A percentile compares a stretch with the other conserved stretches of the same genome.
These are phyloP conservation scores for Mycena maculata DNA, from an alignment of 768 basidiomycete genomes.

Conservation along the genomic window DNA sequence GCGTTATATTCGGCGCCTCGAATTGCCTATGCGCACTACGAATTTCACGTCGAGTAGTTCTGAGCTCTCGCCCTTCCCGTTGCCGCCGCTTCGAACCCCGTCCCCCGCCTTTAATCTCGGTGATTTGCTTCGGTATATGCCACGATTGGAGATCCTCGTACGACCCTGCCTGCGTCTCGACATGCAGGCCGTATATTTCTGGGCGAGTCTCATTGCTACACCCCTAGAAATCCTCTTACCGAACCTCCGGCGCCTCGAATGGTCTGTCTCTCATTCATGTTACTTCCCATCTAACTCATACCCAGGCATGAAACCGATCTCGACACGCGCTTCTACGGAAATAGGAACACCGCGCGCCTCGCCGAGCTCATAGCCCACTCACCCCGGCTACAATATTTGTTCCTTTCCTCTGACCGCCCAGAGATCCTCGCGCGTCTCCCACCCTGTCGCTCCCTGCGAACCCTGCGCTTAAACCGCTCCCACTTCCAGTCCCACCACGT, in stretches of 20 bases:
- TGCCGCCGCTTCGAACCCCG: background rate
- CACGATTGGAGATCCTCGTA: constrained; percentile 35
- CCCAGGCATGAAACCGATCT: constrained; percentile 20
- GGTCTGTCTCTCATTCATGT: constrained; percentile 1
- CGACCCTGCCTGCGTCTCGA: constrained; percentile 28
- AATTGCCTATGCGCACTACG: constrained; percentile 11
- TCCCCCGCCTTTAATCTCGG: background rate
- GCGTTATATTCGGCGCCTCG: constrained; percentile 22
- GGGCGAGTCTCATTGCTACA: constrained; percentile 14
- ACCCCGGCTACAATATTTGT: constrained; percentile 17
- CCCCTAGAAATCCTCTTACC: background rate
- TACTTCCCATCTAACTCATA: background rate
- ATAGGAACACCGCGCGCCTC: constrained; percentile 13
- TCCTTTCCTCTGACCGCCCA: constrained; percentile 25
- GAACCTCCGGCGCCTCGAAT: constrained; percentile 23
- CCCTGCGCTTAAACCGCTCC: constrained; percentile 22
- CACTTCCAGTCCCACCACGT: constrained; percentile 12
- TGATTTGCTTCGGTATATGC: constrained; percentile 14
- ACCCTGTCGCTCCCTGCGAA: background rate
- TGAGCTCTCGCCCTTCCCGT: background rate
- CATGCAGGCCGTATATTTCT: constrained; percentile 10
- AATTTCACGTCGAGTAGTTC: background rate
- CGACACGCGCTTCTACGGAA: constrained; percentile 23
- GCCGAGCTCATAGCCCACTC: constrained; percentile 19
- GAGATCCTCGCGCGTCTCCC: constrained; percentile 18